Evolutionary conservation across 2,329 filamentous ascomycete species (phyloP), one percentile per base, ranked within the genome.

Genomic region (Ophiosphaerella narmari): DNA sequence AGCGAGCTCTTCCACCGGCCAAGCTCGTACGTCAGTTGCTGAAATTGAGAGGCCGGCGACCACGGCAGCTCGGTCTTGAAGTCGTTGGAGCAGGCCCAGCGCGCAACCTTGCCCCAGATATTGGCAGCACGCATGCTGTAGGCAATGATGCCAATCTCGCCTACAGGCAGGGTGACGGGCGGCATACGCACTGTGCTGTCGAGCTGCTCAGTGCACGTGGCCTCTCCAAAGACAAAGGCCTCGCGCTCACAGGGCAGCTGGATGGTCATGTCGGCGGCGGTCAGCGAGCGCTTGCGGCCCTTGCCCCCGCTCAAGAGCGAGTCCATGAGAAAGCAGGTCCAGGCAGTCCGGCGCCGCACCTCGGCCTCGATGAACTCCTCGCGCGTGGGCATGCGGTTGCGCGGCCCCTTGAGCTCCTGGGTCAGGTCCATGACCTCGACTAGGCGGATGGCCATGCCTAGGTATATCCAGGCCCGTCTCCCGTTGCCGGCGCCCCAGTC

Each of bases 401-500:
- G 56, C 7, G 71, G 67, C 34, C 53, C 51, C 44, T 68, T 61
- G 4, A 62, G 63, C 55, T 75, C 73, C 41, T 68, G 70, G 14
- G 70, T 73, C 33, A 75, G 62, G 48, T 72, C 71, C 67, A 75
- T 72, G 54, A 74, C 69, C 54, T 75, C 70, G 43, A 72, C 71
- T 39, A 75, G 68, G 6, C 73, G 62, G 12, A 75, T 73, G 18
- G 73, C 73, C 70, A 74, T 75, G 50, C 73, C 73, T 34, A 75
- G 66, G 37, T 74, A 74, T 43, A 75, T 75, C 73, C 73, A 75
- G 0, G 73, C 73, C 34, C 71, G 54, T 18, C 71, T 59, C 2
- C 73, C 73, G 34, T 75, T 76, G 51, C 74, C 78, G 46, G 75
- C 79, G 49, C 68, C 74, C 74, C 77, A 78, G 47, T 77, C 74